phyloP scores from a whole-genome alignment of 352 stramenopile species.

The Thraustotheca clavata region DNA sequence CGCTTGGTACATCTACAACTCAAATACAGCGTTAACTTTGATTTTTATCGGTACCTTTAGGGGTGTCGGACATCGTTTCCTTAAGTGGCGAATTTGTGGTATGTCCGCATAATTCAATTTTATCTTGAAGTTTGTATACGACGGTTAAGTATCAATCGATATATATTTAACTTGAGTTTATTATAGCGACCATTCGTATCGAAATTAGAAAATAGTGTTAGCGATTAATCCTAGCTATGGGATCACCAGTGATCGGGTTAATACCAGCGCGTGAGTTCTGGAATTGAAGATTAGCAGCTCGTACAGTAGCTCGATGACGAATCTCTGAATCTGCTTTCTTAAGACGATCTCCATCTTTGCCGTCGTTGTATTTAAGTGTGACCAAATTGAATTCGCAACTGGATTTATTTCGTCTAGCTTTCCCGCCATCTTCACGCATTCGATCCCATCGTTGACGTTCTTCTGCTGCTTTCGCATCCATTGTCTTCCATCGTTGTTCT shows the following conservation, averaged over 20 bases:
- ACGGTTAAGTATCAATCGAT: too few species aligned
- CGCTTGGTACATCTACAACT: constrained; percentile 10
- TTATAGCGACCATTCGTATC: not conserved
- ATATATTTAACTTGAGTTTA: not conserved
- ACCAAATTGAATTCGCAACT: constrained; percentile 83
- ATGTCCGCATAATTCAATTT: too few species aligned
- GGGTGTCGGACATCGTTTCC: constrained; percentile 48
- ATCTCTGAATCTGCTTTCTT: constrained; percentile 53
- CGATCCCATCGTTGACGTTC: constrained; percentile 63
- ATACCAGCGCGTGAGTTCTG: constrained; percentile 71
- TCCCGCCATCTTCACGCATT: constrained; percentile 56
- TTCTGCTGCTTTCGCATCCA: constrained; percentile 48
- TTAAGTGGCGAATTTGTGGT: not conserved
- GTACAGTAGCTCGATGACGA: constrained; percentile 61
- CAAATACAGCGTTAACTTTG: not conserved
- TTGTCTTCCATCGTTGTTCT: constrained; percentile 74
- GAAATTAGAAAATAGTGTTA: too few species aligned
- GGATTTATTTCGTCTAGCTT: constrained; percentile 80
- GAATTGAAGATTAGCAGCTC: constrained; percentile 73
- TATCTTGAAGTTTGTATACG: too few species aligned
- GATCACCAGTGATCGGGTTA: constrained; percentile 81
- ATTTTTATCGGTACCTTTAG: constrained; percentile 24
- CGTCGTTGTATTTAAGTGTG: constrained; percentile 83
- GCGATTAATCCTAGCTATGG: constrained; percentile 32
- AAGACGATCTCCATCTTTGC: constrained; percentile 64